These are phyloP conservation scores for Arthonia radiata DNA, from an alignment of 495 filamentous ascomycete genomes.

Conservation along the genomic window DNA sequence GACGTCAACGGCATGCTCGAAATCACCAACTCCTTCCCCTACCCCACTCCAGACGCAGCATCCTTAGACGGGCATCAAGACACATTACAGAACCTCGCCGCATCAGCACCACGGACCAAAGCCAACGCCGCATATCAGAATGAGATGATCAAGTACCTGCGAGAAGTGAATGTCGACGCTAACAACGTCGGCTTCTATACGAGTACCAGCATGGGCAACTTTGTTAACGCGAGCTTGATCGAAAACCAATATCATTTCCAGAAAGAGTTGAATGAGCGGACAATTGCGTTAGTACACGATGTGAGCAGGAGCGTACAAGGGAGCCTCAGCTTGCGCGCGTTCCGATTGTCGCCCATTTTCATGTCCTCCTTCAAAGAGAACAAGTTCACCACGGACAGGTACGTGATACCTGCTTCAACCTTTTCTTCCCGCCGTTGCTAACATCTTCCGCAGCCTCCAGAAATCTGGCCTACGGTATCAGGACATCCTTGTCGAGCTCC, in stretches of 20 bases:
- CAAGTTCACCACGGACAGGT: constrained; percentile 94
- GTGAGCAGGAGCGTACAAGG: constrained; percentile 84
- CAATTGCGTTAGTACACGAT: constrained; percentile 86
- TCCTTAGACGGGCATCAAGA: constrained; percentile 54
- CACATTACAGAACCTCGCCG: constrained; percentile 41
- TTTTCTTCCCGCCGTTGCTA: too few relatives aligned
- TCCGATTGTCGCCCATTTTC: constrained; percentile 66
- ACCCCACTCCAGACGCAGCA: constrained; percentile 62
- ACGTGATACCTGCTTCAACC: constrained; percentile 11
- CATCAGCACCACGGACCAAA: constrained; percentile 77
- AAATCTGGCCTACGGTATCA: constrained; percentile 82
- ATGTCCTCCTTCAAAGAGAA: constrained; percentile 84
- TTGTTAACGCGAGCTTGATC: constrained; percentile 78
- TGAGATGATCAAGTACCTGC: constrained; percentile 89
- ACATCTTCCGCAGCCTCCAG: constrained; percentile 33
- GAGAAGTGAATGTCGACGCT: constrained; percentile 94
- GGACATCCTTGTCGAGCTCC: constrained; percentile 80
- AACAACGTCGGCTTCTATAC: constrained; percentile 98
- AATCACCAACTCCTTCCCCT: constrained; percentile 85
- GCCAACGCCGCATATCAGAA: constrained; percentile 70
- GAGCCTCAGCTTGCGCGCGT: constrained; percentile 69
- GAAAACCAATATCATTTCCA: constrained; percentile 98
- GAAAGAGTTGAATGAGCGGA: constrained; percentile 73
- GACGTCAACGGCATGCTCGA: constrained; percentile 62
- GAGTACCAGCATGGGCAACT: constrained; percentile 96